These are phyloP conservation scores for Monilinia aucupariae DNA, from an alignment of 2,329 filamentous ascomycete genomes.

Conservation along the genomic window DNA sequence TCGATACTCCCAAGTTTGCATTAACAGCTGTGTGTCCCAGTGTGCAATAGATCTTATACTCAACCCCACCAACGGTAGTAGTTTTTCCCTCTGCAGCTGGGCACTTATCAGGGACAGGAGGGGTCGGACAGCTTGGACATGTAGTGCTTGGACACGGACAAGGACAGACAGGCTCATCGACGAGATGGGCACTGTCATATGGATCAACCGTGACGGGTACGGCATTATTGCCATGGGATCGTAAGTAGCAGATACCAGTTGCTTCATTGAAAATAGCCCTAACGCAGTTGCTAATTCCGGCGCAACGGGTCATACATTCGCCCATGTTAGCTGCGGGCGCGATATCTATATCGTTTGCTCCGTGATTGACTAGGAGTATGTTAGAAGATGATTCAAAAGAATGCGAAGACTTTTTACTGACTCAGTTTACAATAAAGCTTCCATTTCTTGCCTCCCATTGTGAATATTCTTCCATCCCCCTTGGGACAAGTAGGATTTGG, in stretches of 20 bases:
- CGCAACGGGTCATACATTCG: conserved; percentile 7
- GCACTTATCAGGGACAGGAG: neutral
- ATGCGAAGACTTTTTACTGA: neutral
- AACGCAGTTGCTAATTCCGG: neutral
- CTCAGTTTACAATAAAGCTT: conserved; percentile 2
- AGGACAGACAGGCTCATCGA: conserved; percentile 1
- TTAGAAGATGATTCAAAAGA: neutral
- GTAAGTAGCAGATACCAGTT: neutral
- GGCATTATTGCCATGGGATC: conserved; percentile 1
- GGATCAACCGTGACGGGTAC: conserved; percentile 1
- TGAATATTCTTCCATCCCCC: neutral
- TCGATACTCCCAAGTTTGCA: conserved; percentile 4
- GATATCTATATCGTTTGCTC: neutral
- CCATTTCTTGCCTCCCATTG: neutral
- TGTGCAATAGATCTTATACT: conserved; percentile 5
- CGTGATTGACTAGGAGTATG: neutral
- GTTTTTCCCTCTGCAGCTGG: neutral
- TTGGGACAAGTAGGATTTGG: conserved; percentile 6
- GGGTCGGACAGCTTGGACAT: neutral
- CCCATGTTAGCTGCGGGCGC: neutral
- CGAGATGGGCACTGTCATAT: conserved; percentile 8
- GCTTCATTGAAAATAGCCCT: neutral
- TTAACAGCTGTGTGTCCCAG: neutral
- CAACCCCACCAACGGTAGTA: neutral
- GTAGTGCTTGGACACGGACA: neutral